Evolutionary conservation across 2,329 filamentous ascomycete species (phyloP), one percentile per base, ranked within the genome.

Genomic region (Fusarium sp.): DNA sequence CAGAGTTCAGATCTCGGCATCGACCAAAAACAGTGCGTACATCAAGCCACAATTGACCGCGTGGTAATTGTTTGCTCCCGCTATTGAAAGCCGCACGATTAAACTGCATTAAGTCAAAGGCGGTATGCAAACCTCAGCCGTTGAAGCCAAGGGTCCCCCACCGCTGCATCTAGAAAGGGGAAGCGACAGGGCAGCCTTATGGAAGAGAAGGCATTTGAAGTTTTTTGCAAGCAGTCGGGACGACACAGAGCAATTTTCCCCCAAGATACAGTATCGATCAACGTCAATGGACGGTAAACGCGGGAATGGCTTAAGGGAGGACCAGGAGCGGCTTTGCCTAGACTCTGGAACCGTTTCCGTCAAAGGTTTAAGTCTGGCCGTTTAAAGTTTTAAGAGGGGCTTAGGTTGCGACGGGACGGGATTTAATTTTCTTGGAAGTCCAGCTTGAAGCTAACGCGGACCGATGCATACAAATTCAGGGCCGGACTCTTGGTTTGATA

Each of bases 261-360:
- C 26, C 20, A 15, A 20, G 13, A 20, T 9, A 30, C 30, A 34
- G 37, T 49, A 49, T 65, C 6, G 47, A 38, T 38, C 33, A 50
- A 50, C 34, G 40, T 60, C 53, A 68, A 30, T 49, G 37, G 49
- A 62, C 46, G 62, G 66, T 38, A 62, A 40, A 47, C 38, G 42
- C 67, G 67, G 68, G 68, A 70, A 65, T 56, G 67, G 67, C 67
- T 71, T 49, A 46, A 45, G 65, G 46, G 45, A 70, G 28, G 59
- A 57, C 34, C 23, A 45, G 6, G 36, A 41, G 30, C 41, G 51
- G 37, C 30, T 41, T 51, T 50, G 40, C 33, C 45, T 51, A 59
- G 46, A 47, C 37, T 44, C 33, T 56, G 41, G 41, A 36, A 57
- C 59, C 60, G 44, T 53, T 71, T 70, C 68, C 67, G 60, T 71